Evolutionary conservation across 2,329 filamentous ascomycete genomes (phyloP).

Genomic region (Sarocladium oryzae): DNA sequence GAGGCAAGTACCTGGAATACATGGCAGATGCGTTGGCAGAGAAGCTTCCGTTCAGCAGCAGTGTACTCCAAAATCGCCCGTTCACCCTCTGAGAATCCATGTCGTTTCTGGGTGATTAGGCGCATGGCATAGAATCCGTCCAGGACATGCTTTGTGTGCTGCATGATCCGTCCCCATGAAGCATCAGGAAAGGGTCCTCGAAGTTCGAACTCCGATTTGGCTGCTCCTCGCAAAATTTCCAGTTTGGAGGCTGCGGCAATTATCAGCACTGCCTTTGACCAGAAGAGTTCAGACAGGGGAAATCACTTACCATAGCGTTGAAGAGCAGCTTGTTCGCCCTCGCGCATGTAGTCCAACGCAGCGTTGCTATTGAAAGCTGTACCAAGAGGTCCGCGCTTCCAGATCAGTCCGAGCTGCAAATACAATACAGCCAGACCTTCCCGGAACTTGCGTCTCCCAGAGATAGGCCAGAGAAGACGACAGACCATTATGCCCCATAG

Average conservation of each 20-base stretch:
- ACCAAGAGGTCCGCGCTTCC: conserved; percentile 86
- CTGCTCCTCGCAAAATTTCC: conserved; percentile 65
- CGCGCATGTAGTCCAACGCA: conserved; percentile 68
- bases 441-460: conserved; percentile 79
- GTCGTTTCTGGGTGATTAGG: conserved; percentile 77
- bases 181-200: conserved; percentile 77
- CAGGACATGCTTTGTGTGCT: conserved; percentile 74
- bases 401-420: conserved; percentile 90
- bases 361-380: conserved; percentile 57
- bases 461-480: conserved; percentile 87
- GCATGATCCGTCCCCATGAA: conserved; percentile 67
- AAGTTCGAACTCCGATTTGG: conserved; percentile 82
- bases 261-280: conserved; percentile 12
- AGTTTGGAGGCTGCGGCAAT: conserved; percentile 51
- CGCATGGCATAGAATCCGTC: conserved; percentile 97
- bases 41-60: conserved; percentile 65
- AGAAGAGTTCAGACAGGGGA: neutral
- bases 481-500: conserved; percentile 91
- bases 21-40: conserved; percentile 88
- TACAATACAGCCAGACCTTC: conserved; percentile 87
- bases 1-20: conserved; percentile 80
- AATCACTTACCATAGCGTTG: conserved; percentile 65
- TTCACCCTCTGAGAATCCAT: conserved; percentile 71
- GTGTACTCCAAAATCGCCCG: conserved; percentile 75
- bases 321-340: conserved; percentile 81